Conservation (phyloP, 352 stramenopile genomes). For the Globisporangium mamillatum region DNA sequence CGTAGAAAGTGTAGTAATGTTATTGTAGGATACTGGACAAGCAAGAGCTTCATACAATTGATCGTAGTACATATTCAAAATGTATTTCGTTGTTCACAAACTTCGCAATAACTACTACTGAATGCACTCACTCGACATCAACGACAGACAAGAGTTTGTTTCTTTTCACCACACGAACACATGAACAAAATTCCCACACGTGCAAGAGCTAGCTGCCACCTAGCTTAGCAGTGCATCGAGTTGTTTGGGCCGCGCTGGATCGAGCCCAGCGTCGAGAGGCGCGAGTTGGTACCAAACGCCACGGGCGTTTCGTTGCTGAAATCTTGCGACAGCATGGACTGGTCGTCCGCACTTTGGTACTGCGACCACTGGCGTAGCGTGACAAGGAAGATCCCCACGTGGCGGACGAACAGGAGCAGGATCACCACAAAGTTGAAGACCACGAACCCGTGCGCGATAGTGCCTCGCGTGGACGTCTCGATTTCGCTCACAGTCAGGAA, state of each 20-base stretch:
- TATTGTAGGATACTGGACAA: no score
- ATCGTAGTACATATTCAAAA: no score
- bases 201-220: background rate
- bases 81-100: no score
- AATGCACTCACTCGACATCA: background rate
- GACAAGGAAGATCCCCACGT: constrained; percentile 55
- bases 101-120: background rate
- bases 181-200: background rate
- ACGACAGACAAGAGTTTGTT: background rate
- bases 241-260: constrained; percentile 11
- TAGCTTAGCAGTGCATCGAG: constrained; percentile 15
- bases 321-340: constrained; percentile 12
- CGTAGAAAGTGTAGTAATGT: background rate
- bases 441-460: constrained; percentile 52
- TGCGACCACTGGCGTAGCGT: constrained; percentile 47
- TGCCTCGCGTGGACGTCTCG: constrained; percentile 27
- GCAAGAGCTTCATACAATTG: no score
- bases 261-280: background rate
- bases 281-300: constrained; percentile 1
- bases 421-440: constrained; percentile 59
- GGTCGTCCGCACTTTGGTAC: background rate
- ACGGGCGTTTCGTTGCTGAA: background rate
- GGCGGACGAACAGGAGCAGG: constrained; percentile 51
- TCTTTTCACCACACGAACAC: background rate
- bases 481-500: constrained; percentile 56